Conservation (phyloP, 345 rosid genomes). For the Eucalyptus sp. region DNA sequence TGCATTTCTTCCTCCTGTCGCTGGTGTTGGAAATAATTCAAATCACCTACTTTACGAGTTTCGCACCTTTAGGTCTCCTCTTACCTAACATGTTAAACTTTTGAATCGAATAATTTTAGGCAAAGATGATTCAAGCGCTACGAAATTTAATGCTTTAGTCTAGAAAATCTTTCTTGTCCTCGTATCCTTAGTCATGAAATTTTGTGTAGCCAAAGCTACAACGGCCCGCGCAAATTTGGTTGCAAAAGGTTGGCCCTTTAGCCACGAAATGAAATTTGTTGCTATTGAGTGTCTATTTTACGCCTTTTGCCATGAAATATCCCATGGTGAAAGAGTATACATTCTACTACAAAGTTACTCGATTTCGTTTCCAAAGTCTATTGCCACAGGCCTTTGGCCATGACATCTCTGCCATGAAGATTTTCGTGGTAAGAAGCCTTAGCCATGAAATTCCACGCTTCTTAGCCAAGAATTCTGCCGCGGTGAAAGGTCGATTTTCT, state of each 20-base stretch:
- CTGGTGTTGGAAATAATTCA: background rate
- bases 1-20: background rate
- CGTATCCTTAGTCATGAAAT: background rate
- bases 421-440: background rate
- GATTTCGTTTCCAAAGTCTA: background rate
- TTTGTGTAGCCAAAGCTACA: background rate
- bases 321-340: background rate
- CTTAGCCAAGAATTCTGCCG: background rate
- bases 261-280: background rate
- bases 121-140: background rate
- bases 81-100: background rate
- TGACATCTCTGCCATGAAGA: background rate
- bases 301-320: background rate
- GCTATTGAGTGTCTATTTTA: fast-evolving
- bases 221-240: background rate
- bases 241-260: background rate
- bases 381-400: background rate
- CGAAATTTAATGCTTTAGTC: background rate
- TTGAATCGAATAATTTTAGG: background rate
- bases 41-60: background rate
- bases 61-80: background rate
- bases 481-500: background rate
- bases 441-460: background rate
- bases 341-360: background rate
- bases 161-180: background rate